These are phyloP conservation scores for Mytilinidion resinicola DNA, from an alignment of 495 filamentous ascomycete species.

Conservation along the genomic window DNA sequence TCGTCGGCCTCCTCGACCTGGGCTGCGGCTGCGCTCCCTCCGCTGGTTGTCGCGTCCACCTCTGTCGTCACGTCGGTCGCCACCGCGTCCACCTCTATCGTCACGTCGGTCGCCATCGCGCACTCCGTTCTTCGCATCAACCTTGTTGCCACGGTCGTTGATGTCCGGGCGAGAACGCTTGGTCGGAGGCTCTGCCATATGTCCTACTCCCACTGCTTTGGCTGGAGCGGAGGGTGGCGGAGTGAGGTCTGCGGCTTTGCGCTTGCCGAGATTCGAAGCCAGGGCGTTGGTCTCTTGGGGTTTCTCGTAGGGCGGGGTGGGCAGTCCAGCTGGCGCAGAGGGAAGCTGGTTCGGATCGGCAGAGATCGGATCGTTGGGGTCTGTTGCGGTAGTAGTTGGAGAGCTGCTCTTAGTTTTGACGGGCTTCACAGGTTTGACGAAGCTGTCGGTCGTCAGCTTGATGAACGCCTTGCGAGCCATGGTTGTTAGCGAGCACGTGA, in stretches of 20 bases:
- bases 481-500: too few relatives aligned
- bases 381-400: not conserved
- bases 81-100: conserved; percentile 8
- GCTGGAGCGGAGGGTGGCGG: not conserved
- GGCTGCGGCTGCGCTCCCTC: not conserved
- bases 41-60: not conserved
- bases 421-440: not conserved
- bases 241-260: not conserved
- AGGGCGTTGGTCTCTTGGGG: not conserved
- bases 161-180: conserved; percentile 44
- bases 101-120: not conserved
- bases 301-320: not conserved
- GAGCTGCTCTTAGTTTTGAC: not conserved
- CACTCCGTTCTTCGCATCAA: not conserved
- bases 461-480: not conserved
- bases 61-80: conserved; percentile 1
- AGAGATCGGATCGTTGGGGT: not conserved
- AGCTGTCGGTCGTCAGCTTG: not conserved
- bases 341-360: not conserved
- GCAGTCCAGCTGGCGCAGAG: not conserved
- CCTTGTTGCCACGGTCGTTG: too few relatives aligned
- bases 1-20: conserved; percentile 1
- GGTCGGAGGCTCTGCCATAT: conserved; percentile 49
- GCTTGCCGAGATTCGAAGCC: not conserved
- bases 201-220: not conserved